A percentile compares a stretch with the other conserved stretches of the same genome.
phyloP scores from a whole-genome alignment of 2,329 filamentous ascomycete species.

The Metarhizium guizhouense region DNA sequence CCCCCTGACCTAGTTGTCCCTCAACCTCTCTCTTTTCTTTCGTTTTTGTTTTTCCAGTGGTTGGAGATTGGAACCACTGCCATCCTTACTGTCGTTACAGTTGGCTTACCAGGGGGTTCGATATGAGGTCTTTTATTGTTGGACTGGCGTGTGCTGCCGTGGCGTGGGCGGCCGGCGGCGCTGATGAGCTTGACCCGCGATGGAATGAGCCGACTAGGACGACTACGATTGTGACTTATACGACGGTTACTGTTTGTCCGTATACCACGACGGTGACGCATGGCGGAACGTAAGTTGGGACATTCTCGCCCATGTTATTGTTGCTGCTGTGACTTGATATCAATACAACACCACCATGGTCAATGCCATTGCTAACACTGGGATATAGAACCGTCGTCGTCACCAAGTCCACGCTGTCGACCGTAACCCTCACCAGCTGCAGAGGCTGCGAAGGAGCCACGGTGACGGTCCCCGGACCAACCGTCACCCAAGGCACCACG shows the following conservation, averaged over 20 bases:
- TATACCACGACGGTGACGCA: conserved; percentile 32
- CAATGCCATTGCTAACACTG: conserved; percentile 8
- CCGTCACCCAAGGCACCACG: conserved; percentile 20
- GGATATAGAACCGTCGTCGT: conserved; percentile 28
- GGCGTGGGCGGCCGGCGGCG: not conserved
- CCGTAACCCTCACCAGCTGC: conserved; percentile 31
- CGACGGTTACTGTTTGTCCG: conserved; percentile 36
- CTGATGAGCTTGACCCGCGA: conserved; percentile 2
- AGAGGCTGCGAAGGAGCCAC: conserved; percentile 26
- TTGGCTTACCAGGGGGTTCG: not conserved
- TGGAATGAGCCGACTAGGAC: not conserved
- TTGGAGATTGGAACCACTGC: too few species aligned
- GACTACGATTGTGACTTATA: conserved; percentile 25
- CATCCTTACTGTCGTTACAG: not conserved
- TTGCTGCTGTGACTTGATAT: too few species aligned
- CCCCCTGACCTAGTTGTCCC: not conserved
- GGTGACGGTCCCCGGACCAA: conserved; percentile 27
- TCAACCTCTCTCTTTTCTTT: too few species aligned
- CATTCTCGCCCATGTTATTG: too few species aligned
- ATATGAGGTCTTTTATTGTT: conserved; percentile 4
- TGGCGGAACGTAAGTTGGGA: conserved; percentile 28
- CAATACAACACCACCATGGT: not conserved
- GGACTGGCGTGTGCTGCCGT: conserved; percentile 8
- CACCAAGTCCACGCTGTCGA: conserved; percentile 34
- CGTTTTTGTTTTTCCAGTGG: too few species aligned